Percentiles rank a stretch among this genome's conserved stretches.
phyloP scores from a whole-genome alignment of 2,329 filamentous ascomycete genomes.

The Coniochaeta sp. region DNA sequence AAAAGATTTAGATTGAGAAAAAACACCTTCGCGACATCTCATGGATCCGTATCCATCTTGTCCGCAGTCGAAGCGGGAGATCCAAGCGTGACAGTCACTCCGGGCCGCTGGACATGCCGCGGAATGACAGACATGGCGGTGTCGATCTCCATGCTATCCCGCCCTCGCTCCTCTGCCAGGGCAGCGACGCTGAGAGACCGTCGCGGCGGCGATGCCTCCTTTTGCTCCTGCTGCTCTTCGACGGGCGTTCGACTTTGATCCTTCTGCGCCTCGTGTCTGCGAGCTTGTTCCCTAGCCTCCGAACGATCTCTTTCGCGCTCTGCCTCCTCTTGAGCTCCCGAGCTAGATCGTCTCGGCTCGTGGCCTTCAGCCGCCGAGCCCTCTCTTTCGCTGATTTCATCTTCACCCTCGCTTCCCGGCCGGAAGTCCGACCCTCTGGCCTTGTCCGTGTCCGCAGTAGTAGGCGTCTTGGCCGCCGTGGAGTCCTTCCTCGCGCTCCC shows the following conservation, averaged over 20 bases:
- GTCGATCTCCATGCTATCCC: neutral
- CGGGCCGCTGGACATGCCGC: neutral
- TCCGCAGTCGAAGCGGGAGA: constrained; percentile 2
- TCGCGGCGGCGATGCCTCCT: neutral
- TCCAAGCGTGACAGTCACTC: constrained; percentile 1
- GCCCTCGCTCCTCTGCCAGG: neutral
- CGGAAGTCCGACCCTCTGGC: constrained; percentile 11
- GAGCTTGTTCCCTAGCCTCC: neutral
- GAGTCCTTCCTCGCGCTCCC: constrained; percentile 17
- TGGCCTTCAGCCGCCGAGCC: neutral
- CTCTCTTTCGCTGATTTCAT: neutral
- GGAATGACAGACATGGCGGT: neutral
- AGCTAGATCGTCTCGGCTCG: neutral
- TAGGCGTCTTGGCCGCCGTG: constrained; percentile 13
- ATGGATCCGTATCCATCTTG: constrained; percentile 7
- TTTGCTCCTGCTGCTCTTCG: neutral
- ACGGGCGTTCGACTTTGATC: neutral
- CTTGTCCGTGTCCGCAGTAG: constrained; percentile 17
- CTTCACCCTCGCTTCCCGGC: neutral
- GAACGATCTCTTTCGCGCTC: neutral
- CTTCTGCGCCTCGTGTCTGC: neutral
- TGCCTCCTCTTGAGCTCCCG: neutral
- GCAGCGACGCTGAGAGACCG: neutral
- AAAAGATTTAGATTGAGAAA: neutral
- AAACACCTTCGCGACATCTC: neutral